Evolutionary conservation across 2,329 filamentous ascomycete species (phyloP).

Genomic region (Epichloe typhina): DNA sequence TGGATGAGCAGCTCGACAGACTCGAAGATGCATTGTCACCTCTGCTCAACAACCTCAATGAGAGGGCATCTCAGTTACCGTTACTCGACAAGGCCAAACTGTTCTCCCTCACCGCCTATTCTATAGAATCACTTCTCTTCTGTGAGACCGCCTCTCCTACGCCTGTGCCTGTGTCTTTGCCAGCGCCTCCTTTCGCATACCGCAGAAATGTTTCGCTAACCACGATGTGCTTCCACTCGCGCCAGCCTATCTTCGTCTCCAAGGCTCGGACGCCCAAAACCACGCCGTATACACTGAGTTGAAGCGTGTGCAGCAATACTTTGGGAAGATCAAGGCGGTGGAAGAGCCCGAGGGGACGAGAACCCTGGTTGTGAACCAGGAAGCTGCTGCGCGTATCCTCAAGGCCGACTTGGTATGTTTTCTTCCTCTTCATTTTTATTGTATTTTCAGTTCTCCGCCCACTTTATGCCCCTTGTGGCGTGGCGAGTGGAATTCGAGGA

Average conservation of each 20-base stretch:
- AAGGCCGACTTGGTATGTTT: conserved; percentile 59
- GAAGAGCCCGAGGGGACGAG: conserved; percentile 50
- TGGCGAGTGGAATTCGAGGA: no score
- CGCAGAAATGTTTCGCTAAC: not conserved
- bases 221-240: not conserved
- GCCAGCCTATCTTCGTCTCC: conserved; percentile 60
- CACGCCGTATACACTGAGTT: conserved; percentile 81
- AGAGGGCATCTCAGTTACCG: conserved; percentile 64
- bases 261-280: conserved; percentile 67
- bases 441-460: no score
- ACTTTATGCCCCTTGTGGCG: no score
- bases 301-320: conserved; percentile 77
- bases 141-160: conserved; percentile 35
- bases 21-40: conserved; percentile 63
- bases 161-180: no score
- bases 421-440: not conserved
- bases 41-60: conserved; percentile 53
- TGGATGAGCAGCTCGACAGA: conserved; percentile 67
- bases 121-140: conserved; percentile 83
- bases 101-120: conserved; percentile 75
- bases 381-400: conserved; percentile 69
- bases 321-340: conserved; percentile 72
- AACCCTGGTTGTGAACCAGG: conserved; percentile 50
- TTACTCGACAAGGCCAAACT: conserved; percentile 93
- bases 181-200: not conserved